phyloP scores from a whole-genome alignment of 176 grass and related monocot species.

The Guadua angustifolia region DNA sequence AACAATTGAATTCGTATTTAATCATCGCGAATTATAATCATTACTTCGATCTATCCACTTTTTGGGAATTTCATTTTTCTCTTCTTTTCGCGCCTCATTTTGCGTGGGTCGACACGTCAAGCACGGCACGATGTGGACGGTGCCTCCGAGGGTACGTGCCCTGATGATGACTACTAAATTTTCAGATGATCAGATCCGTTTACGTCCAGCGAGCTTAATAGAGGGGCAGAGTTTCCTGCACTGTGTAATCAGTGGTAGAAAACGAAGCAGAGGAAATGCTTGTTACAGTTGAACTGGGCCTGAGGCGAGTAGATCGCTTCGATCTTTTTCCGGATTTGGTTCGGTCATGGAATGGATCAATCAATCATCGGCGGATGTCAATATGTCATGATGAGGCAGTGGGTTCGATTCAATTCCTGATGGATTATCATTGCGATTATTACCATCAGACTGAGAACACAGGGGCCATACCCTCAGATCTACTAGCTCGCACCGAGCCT shows the following conservation, averaged over 20 bases:
- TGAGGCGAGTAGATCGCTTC: background rate
- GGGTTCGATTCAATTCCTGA: slow-evolving; percentile 28
- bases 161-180: background rate
- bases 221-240: background rate
- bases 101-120: slow-evolving; percentile 14
- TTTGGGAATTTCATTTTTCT: background rate
- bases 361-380: background rate
- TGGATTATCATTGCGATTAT: background rate
- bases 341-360: background rate
- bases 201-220: background rate
- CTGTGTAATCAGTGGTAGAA: no score
- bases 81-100: slow-evolving; percentile 1
- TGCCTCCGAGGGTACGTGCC: background rate
- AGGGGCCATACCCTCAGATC: slow-evolving; percentile 49
- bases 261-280: background rate
- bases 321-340: background rate
- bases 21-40: slow-evolving; percentile 47
- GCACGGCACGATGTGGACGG: slow-evolving; percentile 15
- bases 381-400: slow-evolving; percentile 28
- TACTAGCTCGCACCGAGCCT: background rate
- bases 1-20: slow-evolving; percentile 32
- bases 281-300: background rate
- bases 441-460: slow-evolving; percentile 20
- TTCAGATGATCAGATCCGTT: background rate
- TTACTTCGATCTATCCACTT: slow-evolving; percentile 11